Evolutionary conservation across 164 flowering plant genomes (phyloP), one percentile per base, ranked within the genome.

Genomic region (Piper longum): DNA sequence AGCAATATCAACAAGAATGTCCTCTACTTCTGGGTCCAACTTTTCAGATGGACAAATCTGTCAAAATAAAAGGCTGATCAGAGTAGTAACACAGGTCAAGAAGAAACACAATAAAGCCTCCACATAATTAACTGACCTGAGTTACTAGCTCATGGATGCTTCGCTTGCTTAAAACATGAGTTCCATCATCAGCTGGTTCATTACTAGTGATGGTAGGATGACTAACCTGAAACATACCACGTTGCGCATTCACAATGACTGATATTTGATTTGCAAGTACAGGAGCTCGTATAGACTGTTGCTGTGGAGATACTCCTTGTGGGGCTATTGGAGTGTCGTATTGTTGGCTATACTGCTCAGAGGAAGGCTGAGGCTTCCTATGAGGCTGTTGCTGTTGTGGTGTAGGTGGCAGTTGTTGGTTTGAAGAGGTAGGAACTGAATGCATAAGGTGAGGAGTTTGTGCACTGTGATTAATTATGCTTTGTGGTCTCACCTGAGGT

Each of bases 1-100:
- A 14, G 96, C 97, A 69, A 90, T 82, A 72, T 90, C 96, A 69
- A 80, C 79, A 64, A 93, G 92, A 69, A 86, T 72, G 64, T 88
- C 98, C 79, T 85, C 96, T 68, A 93, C 97, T 61, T 86, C 96
- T 66, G 92, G 81, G 75, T 90, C 97, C 71, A 93, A 71, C 69
- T 64, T 85, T 69, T 87, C 97, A 56, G 83, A 80, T 55, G 97
- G 92, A 75, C 83, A 95, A 69, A 93, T 80, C 98, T 93, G 76
- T 67, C 66, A 55, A 60, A 48, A 39, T n/a, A 62, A 18, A 62
- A 12, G 8, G 26, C 9, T 18, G 54, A 16, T 18, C 13, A 4
- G 44, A 43, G 18, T 16, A 61, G 3, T 9, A 3, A 62, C 5
- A 60, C 14, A 26, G 42, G 11, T 41, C 42, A 41, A 60, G n/a